phyloP scores from a whole-genome alignment of 169 alveolate genomes.

The Besnoitia besnoiti region DNA sequence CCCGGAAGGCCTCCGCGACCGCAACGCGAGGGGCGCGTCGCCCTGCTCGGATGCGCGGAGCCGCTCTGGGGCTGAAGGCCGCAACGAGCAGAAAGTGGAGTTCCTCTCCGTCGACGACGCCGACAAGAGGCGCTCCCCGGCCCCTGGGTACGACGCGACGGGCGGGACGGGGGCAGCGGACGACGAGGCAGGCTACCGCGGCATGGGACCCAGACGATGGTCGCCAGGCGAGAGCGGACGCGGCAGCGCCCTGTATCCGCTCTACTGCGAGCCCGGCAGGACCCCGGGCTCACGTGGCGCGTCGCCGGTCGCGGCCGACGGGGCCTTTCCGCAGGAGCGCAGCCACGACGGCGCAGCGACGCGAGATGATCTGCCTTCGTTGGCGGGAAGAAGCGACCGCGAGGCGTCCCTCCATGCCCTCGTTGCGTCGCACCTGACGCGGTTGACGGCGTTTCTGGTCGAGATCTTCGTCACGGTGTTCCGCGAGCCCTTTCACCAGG shows the following conservation, averaged over 20 bases:
- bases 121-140: too few relatives aligned
- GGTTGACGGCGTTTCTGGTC: not conserved
- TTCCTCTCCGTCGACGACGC: not conserved
- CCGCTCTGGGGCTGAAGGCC: not conserved
- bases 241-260: too few relatives aligned
- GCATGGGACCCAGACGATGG: not conserved
- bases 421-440: not conserved
- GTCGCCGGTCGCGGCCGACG: not conserved
- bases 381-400: slow-evolving; percentile 39
- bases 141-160: slow-evolving; percentile 1
- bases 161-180: not conserved
- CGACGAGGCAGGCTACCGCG: not conserved
- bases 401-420: not conserved
- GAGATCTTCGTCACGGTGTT: slow-evolving; percentile 9
- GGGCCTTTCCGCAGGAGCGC: slow-evolving; percentile 2
- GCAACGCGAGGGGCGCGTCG: slow-evolving; percentile 5
- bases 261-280: too few relatives aligned
- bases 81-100: not conserved
- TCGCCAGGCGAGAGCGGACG: too few relatives aligned
- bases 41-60: not conserved
- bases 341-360: not conserved
- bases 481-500: slow-evolving; percentile 30
- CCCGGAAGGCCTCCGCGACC: not conserved
- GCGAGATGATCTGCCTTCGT: not conserved
- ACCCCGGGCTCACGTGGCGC: too few relatives aligned